Percentiles rank a stretch among this genome's conserved stretches.
Conservation (phyloP, 495 filamentous ascomycete genomes). For the Aspergillus steynii region DNA sequence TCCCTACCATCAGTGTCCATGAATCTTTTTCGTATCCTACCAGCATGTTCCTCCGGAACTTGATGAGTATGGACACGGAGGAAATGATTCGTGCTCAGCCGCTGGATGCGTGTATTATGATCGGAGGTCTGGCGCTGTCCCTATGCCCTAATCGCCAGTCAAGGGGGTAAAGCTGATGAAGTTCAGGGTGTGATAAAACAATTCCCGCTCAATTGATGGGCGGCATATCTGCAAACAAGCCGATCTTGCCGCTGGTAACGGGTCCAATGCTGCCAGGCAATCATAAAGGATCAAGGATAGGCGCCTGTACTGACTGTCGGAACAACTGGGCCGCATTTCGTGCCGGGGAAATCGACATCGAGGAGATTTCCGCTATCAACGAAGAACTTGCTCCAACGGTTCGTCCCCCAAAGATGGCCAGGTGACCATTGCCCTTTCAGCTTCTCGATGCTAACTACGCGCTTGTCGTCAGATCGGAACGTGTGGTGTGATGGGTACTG, state of each 20-base stretch:
- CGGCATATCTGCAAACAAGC: constrained; percentile 68
- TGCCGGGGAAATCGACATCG: constrained; percentile 60
- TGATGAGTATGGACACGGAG: constrained; percentile 75
- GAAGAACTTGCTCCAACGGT: constrained; percentile 68
- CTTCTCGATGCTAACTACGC: background rate
- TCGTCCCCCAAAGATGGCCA: constrained; percentile 41
- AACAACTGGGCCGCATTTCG: constrained; percentile 68
- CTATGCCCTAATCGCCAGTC: no score
- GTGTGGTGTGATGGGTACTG: constrained; percentile 71
- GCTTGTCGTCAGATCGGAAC: constrained; percentile 55
- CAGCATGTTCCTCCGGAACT: constrained; percentile 67
- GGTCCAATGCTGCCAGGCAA: constrained; percentile 70
- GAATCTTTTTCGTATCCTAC: constrained; percentile 64
- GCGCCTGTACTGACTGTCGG: constrained; percentile 68
- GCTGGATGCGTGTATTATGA: constrained; percentile 62
- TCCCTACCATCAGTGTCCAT: constrained; percentile 65
- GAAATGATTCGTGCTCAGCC: constrained; percentile 70
- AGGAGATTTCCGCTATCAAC: constrained; percentile 66
- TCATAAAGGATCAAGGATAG: constrained; percentile 56
- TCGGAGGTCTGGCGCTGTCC: constrained; percentile 49
- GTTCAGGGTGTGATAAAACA: constrained; percentile 68
- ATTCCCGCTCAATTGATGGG: constrained; percentile 72
- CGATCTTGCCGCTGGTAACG: constrained; percentile 61
- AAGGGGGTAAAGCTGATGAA: constrained; percentile 6
- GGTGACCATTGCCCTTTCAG: no score